Evolutionary conservation across 208 protist species (phyloP), one percentile per base, ranked within the genome.

Genomic region (Endotrypanum monterogeii): DNA sequence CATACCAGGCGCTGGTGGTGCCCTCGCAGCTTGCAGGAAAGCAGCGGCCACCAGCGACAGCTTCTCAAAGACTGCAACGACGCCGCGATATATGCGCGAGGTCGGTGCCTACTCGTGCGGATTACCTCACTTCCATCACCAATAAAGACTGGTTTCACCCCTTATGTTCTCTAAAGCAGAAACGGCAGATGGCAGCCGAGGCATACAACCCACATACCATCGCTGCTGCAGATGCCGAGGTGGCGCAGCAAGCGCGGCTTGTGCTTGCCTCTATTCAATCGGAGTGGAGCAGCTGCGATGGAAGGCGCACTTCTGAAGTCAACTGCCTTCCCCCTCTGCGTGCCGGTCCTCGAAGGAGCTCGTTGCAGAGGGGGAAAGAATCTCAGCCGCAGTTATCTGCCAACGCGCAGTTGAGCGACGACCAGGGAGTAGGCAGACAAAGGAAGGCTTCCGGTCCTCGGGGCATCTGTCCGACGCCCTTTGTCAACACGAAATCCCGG

Each of bases 191-290:
- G 2, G 68, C 68, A 6, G 51, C 55, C 12, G 54, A 60, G 6
- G 68, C 68, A 25, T 73, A 73, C 55, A 73, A 18, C 12, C 68
- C 68, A 14, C 63, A 41, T 14, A 73, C 68, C 52, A 73, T 62
- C 55, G 25, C 25, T 37, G 35, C 30, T 16, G 55, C 37, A 23
- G 68, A 73, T 30, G 68, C 55, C 35, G 35, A 73, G 55, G 37
- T 37, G 5, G 37, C 50, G 14, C 68, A 51, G 55, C 51, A 25
- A 25, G 39, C 55, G 16, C 7, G 39, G 20, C 68, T 30, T 28
- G 39, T 39, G 52, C 37, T 60, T 20, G 51, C n/a, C 6, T 5
- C 25, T 0, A 37, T 54, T 8, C 35, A 18, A 20, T 9, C 44
- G 37, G 37, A 25, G 20, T 65, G 5, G 37, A 11, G 18, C 46